These are phyloP conservation scores for Claviceps humidiphila DNA, from an alignment of 2,329 filamentous ascomycete species.

Conservation along the genomic window DNA sequence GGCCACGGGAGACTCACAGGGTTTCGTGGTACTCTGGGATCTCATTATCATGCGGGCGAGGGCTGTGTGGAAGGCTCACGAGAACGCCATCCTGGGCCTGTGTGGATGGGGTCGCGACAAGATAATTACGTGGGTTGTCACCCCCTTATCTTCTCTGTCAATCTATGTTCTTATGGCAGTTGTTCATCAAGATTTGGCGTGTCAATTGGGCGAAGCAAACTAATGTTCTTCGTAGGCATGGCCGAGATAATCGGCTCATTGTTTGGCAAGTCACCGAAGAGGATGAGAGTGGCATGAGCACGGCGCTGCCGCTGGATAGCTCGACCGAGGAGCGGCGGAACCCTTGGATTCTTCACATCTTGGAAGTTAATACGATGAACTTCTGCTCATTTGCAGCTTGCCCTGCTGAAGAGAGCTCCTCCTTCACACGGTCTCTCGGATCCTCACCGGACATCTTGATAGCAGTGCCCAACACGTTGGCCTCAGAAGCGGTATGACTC, in stretches of 20 bases:
- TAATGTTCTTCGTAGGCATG: slow-evolving; percentile 47
- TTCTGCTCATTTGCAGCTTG: slow-evolving; percentile 76
- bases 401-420: slow-evolving; percentile 18
- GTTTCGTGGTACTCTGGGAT: slow-evolving; percentile 80
- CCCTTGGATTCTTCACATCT: slow-evolving; percentile 75
- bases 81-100: slow-evolving; percentile 62
- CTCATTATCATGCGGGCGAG: slow-evolving; percentile 66
- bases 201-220: background rate
- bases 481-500: slow-evolving; percentile 50
- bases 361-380: slow-evolving; percentile 86
- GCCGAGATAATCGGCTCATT: slow-evolving; percentile 72
- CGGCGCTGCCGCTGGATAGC: slow-evolving; percentile 56
- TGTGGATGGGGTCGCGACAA: slow-evolving; percentile 57
- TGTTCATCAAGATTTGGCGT: too few relatives aligned
- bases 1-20: slow-evolving; percentile 77
- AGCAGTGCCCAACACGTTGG: slow-evolving; percentile 67
- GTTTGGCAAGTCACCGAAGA: slow-evolving; percentile 62
- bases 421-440: slow-evolving; percentile 8
- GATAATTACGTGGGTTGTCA: slow-evolving; percentile 64
- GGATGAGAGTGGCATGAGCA: slow-evolving; percentile 54
- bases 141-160: too few relatives aligned
- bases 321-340: slow-evolving; percentile 35
- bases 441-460: slow-evolving; percentile 42
- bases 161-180: too few relatives aligned
- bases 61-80: slow-evolving; percentile 79